Percentiles rank a stretch among this genome's conserved stretches.
These are phyloP conservation scores for Diophrys sp. DNA, from an alignment of 73 alveolate species.

Conservation along the genomic window DNA sequence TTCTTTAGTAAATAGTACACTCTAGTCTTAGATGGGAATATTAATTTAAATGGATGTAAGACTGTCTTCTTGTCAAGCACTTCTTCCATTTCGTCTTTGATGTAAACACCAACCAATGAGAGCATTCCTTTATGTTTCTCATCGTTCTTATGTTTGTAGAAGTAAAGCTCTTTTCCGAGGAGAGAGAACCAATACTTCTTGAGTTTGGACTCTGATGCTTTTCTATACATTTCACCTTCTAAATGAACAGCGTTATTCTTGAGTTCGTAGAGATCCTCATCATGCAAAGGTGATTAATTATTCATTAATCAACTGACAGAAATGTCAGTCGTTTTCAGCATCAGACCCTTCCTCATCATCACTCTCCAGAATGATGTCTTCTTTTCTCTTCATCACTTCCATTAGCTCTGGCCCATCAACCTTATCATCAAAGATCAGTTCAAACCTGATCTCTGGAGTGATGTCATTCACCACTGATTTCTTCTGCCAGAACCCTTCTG, in stretches of 20 bases:
- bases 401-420: slow-evolving; percentile 21
- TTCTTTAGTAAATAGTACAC: slow-evolving; percentile 65
- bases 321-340: not conserved
- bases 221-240: slow-evolving; percentile 77
- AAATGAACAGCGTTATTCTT: slow-evolving; percentile 14
- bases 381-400: not conserved
- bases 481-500: slow-evolving; percentile 1
- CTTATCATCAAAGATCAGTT: slow-evolving; percentile 46
- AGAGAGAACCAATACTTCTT: slow-evolving; percentile 78
- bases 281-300: not conserved
- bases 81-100: slow-evolving; percentile 71
- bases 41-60: slow-evolving; percentile 71
- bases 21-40: slow-evolving; percentile 75
- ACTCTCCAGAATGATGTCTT: not conserved
- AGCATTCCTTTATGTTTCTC: slow-evolving; percentile 79
- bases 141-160: slow-evolving; percentile 65
- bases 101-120: slow-evolving; percentile 67
- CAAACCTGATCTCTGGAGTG: slow-evolving; percentile 22
- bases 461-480: not conserved
- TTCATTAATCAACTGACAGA: too few species aligned
- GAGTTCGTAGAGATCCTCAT: not conserved
- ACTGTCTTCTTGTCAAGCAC: slow-evolving; percentile 44
- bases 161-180: slow-evolving; percentile 72
- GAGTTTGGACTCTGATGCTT: slow-evolving; percentile 64
- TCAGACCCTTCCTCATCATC: slow-evolving; percentile 6